Conservation (phyloP, 768 basidiomycete species). For the Termitomyces sp. region DNA sequence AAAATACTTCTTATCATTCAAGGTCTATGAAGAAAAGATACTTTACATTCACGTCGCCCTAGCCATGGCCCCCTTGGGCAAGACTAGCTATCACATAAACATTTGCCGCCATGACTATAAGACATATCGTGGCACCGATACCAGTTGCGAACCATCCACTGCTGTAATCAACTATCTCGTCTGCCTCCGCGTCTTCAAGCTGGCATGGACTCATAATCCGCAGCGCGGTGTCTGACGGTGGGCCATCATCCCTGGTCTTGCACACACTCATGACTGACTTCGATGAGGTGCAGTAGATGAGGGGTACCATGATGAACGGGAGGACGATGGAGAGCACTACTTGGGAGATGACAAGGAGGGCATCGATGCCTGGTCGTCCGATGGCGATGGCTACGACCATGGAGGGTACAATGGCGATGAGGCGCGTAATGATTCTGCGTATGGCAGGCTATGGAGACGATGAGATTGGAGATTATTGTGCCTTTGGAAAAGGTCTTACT, state of each 20-base stretch:
- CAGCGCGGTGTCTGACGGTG: conserved; percentile 22
- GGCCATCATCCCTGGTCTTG: conserved; percentile 29
- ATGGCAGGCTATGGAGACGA: conserved; percentile 60
- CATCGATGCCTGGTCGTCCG: conserved; percentile 64
- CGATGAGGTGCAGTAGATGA: conserved; percentile 71
- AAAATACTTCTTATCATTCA: too few species aligned
- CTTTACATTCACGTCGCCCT: not conserved
- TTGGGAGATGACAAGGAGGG: conserved; percentile 81
- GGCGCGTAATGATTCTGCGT: conserved; percentile 78
- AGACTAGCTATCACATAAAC: conserved; percentile 68
- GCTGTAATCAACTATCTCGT: conserved; percentile 55
- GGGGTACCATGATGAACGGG: conserved; percentile 80
- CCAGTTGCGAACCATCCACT: conserved; percentile 44
- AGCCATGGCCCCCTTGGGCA: not conserved
- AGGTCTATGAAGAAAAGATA: not conserved
- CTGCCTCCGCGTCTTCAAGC: conserved; percentile 17
- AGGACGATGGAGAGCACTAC: conserved; percentile 79
- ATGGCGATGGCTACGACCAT: conserved; percentile 68
- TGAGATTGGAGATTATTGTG: not conserved
- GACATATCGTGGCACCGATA: conserved; percentile 55
- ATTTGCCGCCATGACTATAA: conserved; percentile 66
- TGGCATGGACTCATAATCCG: conserved; percentile 7
- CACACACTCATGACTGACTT: conserved; percentile 66
- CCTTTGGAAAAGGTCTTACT: conserved; percentile 29
- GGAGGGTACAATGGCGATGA: conserved; percentile 78